Evolutionary conservation across 139 green algal species (phyloP), one percentile per base, ranked within the genome.

Genomic region (Picochlorum sp.): DNA sequence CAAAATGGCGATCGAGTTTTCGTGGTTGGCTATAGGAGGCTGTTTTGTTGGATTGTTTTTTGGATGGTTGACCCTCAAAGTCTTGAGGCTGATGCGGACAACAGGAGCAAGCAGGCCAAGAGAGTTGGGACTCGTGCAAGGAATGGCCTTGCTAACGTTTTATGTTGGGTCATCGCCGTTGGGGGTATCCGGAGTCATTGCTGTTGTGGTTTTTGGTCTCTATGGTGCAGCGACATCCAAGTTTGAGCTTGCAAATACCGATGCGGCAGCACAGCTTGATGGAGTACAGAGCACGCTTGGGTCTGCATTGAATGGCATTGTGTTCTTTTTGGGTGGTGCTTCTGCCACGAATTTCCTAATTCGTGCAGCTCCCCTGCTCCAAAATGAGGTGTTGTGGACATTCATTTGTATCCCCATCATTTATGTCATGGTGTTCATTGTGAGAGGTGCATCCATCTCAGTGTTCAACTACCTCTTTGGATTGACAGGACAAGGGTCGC

Each of bases 321-420:
- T 96, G 21, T 96, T 96, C 74, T 95, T 95, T 77, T 93, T 82
- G 44, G 72, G 85, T 11, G 89, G 89, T 20, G 76, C 80, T 0
- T 74, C 74, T 4, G 74, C 75, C 9, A 75, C 88, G 56, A 95
- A 96, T 74, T 96, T 89, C 69, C 51, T 93, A 38, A 69, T 90
- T 30, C 68, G 74, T 11, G 61, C 60, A 34, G n/a, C 47, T 26
- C 47, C 47, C 2, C 6, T 21, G 6, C n/a, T 54, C 1, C 47
- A 54, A 9, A 21, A 54, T 24, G 16, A 20, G 18, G 7, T 54
- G 47, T 9, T 9, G 47, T 37, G 51, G 6, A 21, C 47, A 28
- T 65, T 69, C 4, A 45, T 84, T 18, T 69, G 51, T 11, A 26
- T 18, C 30, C 75, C 75, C 15, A 57, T 83, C n/a, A 71, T 88